Conservation (phyloP, 2,329 filamentous ascomycete species). For the Colletotrichum spaethianum region DNA sequence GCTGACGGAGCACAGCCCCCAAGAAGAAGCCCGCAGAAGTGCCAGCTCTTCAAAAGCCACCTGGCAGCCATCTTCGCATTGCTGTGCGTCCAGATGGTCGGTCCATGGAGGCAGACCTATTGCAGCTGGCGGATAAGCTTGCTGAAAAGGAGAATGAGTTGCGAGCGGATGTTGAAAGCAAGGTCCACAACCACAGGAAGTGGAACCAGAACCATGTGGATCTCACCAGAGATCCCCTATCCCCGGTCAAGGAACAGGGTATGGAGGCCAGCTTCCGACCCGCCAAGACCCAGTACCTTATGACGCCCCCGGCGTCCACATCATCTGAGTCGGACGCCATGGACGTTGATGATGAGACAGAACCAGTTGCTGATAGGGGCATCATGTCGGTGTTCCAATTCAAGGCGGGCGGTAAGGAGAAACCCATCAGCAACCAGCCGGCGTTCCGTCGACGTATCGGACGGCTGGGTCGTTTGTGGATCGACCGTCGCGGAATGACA, state of each 20-base stretch:
- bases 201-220: conserved; percentile 95
- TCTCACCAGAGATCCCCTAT: conserved; percentile 87
- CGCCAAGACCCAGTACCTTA: conserved; percentile 79
- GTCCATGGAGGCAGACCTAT: conserved; percentile 82
- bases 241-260: conserved; percentile 78
- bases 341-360: conserved; percentile 66
- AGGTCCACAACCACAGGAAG: conserved; percentile 88
- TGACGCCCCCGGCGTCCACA: conserved; percentile 74
- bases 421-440: conserved; percentile 62
- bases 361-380: conserved; percentile 49
- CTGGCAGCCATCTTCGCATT: conserved; percentile 76
- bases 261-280: conserved; percentile 77
- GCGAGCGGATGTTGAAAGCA: conserved; percentile 85
- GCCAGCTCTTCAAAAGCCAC: conserved; percentile 72
- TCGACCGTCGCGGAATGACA: conserved; percentile 83
- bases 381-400: conserved; percentile 60
- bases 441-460: conserved; percentile 89
- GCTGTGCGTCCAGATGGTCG: conserved; percentile 80
- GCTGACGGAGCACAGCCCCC: conserved; percentile 69
- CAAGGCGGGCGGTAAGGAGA: conserved; percentile 58
- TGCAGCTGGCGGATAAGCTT: conserved; percentile 81
- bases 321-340: conserved; percentile 64
- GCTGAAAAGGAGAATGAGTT: conserved; percentile 88
- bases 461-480: conserved; percentile 86
- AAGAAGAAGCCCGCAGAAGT: conserved; percentile 78